phyloP scores from a whole-genome alignment of 164 flowering plant genomes.

The Magnolia changhungtana region DNA sequence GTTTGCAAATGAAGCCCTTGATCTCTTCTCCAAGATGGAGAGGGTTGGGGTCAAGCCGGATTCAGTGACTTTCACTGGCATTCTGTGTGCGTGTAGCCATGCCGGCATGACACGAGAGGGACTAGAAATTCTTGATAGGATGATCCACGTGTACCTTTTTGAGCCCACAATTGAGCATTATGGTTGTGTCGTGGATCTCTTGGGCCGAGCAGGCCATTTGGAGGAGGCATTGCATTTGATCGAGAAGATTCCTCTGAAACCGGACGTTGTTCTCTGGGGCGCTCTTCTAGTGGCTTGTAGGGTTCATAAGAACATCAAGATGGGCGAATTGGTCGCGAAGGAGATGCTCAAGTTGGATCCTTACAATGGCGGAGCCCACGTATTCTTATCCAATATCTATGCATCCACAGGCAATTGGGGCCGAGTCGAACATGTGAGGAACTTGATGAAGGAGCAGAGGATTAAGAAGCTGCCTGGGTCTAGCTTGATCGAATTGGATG shows the following conservation, averaged over 20 bases:
- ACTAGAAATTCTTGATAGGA: slow-evolving; percentile 14
- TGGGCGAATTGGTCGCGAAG: slow-evolving; percentile 29
- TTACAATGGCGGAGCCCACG: slow-evolving; percentile 27
- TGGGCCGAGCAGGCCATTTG: slow-evolving; percentile 13
- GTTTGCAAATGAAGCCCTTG: slow-evolving; percentile 20
- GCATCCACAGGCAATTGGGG: slow-evolving; percentile 24
- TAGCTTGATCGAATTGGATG: slow-evolving; percentile 26
- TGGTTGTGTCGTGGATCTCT: slow-evolving; percentile 21
- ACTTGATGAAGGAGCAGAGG: slow-evolving; percentile 24
- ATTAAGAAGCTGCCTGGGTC: slow-evolving; percentile 25
- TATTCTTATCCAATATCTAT: slow-evolving; percentile 27
- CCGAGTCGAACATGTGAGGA: slow-evolving; percentile 22
- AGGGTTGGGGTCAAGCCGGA: slow-evolving; percentile 19
- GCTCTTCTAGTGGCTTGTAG: slow-evolving; percentile 28
- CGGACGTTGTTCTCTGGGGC: slow-evolving; percentile 25
- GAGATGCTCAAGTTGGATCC: slow-evolving; percentile 28
- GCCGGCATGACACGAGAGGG: slow-evolving; percentile 23
- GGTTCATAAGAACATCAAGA: slow-evolving; percentile 19
- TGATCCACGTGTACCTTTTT: slow-evolving; percentile 9
- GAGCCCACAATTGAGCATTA: slow-evolving; percentile 20
- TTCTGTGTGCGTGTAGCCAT: slow-evolving; percentile 27
- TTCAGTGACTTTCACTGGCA: slow-evolving; percentile 25
- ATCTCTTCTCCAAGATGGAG: slow-evolving; percentile 20
- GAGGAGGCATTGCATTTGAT: slow-evolving; percentile 17
- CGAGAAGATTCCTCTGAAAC: slow-evolving; percentile 16